phyloP scores from a whole-genome alignment of 1,284 basidiomycete species.

The Pulveroboletus sp. region DNA sequence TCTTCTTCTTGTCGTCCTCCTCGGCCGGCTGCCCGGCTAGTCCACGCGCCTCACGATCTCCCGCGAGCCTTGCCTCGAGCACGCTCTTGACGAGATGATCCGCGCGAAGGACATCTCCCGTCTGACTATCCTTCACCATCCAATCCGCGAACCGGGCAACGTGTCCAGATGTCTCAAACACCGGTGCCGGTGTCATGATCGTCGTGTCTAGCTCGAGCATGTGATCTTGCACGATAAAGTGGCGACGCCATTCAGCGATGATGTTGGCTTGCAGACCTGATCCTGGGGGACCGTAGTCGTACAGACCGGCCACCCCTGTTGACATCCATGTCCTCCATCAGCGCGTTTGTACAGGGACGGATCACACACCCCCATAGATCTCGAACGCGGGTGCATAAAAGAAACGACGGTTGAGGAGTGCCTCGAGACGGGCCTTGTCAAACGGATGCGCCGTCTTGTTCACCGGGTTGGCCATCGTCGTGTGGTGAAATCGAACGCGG shows the following conservation, averaged over 20 bases:
- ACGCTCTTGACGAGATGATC: constrained; percentile 97
- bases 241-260: constrained; percentile 93
- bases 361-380: constrained; percentile 87
- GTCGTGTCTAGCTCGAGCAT: constrained; percentile 99
- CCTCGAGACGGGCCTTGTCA: constrained; percentile 86
- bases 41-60: constrained; percentile 91
- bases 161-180: constrained; percentile 97
- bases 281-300: constrained; percentile 95
- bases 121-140: constrained; percentile 97
- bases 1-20: constrained; percentile 66
- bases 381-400: constrained; percentile 99
- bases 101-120: constrained; percentile 94
- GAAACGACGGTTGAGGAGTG: constrained; percentile 87
- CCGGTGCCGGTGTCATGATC: constrained; percentile 92
- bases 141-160: constrained; percentile 98
- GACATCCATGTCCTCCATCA: too few species aligned
- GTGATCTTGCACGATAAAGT: constrained; percentile 98
- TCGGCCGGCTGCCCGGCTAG: constrained; percentile 47
- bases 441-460: constrained; percentile 90
- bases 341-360: too few species aligned
- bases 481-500: constrained; percentile 14
- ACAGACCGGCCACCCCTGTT: constrained; percentile 89
- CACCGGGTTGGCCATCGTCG: constrained; percentile 37
- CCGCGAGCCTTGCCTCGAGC: constrained; percentile 85
- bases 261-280: constrained; percentile 97